A percentile compares a stretch with the other conserved stretches of the same genome.
Evolutionary conservation across 495 filamentous ascomycete species (phyloP).

Genomic region (Jackrogersella minutella): DNA sequence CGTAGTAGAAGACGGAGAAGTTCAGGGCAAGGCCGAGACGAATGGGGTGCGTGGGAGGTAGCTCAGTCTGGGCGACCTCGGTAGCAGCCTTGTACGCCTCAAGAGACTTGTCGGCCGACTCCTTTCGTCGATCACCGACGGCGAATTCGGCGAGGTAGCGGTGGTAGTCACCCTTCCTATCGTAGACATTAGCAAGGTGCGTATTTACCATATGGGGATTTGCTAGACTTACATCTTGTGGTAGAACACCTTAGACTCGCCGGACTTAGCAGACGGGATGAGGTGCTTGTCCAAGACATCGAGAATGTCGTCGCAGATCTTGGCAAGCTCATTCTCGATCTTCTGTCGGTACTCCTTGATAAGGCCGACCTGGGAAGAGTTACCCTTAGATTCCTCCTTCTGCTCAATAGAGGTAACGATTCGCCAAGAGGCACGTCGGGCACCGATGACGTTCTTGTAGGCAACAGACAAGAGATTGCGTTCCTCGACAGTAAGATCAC

Average conservation of each 20-base stretch:
- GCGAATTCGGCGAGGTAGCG: slow-evolving; percentile 99
- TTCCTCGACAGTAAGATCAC: slow-evolving; percentile 98
- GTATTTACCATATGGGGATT: not conserved
- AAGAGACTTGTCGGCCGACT: slow-evolving; percentile 92
- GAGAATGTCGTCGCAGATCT: slow-evolving; percentile 99
- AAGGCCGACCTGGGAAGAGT: slow-evolving; percentile 85
- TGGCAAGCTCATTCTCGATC: slow-evolving; percentile 97
- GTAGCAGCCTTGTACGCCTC: slow-evolving; percentile 99
- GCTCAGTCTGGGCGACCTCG: slow-evolving; percentile 96
- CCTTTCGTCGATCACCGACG: slow-evolving; percentile 96
- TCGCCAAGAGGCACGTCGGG: slow-evolving; percentile 98
- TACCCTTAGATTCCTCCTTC: slow-evolving; percentile 99
- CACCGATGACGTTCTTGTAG: slow-evolving; percentile 99
- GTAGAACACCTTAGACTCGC: slow-evolving; percentile 99
- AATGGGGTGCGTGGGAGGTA: slow-evolving; percentile 98
- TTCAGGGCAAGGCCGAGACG: slow-evolving; percentile 97
- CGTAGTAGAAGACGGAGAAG: slow-evolving; percentile 99
- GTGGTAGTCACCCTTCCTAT: slow-evolving; percentile 99
- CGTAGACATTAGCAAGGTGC: slow-evolving; percentile 40
- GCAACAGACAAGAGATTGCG: slow-evolving; percentile 98
- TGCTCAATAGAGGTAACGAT: slow-evolving; percentile 99
- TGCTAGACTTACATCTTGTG: slow-evolving; percentile 89
- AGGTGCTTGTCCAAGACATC: slow-evolving; percentile 95
- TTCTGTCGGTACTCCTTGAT: slow-evolving; percentile 99
- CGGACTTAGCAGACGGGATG: slow-evolving; percentile 93